Evolutionary conservation across 768 basidiomycete species (phyloP), one percentile per base, ranked within the genome.

Genomic region (Pisolithus orientalis): DNA sequence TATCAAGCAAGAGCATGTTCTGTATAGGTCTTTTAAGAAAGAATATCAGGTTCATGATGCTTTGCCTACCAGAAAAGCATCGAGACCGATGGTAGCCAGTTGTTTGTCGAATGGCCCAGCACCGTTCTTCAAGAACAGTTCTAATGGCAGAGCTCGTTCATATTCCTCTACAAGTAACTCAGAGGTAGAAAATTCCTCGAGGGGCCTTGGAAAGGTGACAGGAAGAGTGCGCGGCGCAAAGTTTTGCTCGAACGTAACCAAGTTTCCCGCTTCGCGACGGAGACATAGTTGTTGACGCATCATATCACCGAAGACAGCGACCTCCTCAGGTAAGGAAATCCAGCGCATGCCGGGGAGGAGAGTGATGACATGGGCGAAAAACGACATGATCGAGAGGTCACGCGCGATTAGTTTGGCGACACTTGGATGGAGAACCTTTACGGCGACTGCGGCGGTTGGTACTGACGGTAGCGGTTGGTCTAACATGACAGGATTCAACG

Each of bases 1-100:
- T 98, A 69, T 99, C 96, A 43, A 99, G 75, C 1, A 99, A 75
- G 17, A 99, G 82, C 96, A 99, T 99, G 71, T 97, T 93, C 92
- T 97, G 60, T 16, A 21, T 34, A 34, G 29, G 16, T 24, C 7
- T 17, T 34, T 56, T 6, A 51, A 38, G 49, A 40, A 50, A 34
- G 54, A 46, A 49, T 56, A 39, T 9, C 4, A 31, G 29, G 4
- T 21, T 29, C 48, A 39, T 13, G 39, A 49, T 16, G 42, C 34
- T 47, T 49, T 44, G 71, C 88, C 58, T 63, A 92, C 94, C 67
- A 99, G 66, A 70, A 98, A 99, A 1, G 94, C 94, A 67, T 98
- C 93, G 24, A 99, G 74, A 9, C 96, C 96, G 16, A 93, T 79
- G 50, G 90, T 94, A 6, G 96, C 95, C 11, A 99, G 78, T 51